phyloP scores from a whole-genome alignment of 2,329 filamentous ascomycete genomes.

The Neodidymelliopsis sp. region DNA sequence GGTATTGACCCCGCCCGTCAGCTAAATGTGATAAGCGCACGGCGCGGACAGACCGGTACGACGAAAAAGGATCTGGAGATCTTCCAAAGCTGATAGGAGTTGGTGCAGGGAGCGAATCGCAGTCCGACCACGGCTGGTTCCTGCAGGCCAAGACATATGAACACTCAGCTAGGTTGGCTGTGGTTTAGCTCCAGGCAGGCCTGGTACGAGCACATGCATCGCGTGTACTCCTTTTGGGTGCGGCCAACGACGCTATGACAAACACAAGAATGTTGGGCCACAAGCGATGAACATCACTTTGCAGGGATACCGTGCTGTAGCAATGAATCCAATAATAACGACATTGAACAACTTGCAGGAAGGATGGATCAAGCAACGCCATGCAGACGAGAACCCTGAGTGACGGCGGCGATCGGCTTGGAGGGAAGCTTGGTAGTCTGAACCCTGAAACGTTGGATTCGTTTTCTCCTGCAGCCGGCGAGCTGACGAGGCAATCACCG shows the following conservation, averaged over 20 bases:
- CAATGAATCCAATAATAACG: background rate
- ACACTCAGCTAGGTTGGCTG: slow-evolving; percentile 14
- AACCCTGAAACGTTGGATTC: slow-evolving; percentile 26
- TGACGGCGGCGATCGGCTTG: slow-evolving; percentile 23
- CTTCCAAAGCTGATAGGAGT: slow-evolving; percentile 27
- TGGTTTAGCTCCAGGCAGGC: slow-evolving; percentile 16
- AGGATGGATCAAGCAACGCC: slow-evolving; percentile 33
- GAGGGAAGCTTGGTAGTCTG: slow-evolving; percentile 30
- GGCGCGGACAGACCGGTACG: slow-evolving; percentile 23
- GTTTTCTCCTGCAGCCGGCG: slow-evolving; percentile 4
- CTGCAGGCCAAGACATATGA: slow-evolving; percentile 22
- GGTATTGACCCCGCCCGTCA: slow-evolving; percentile 4
- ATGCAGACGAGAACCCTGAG: slow-evolving; percentile 27
- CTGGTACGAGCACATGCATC: slow-evolving; percentile 9
- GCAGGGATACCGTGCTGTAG: background rate
- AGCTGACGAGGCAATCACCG: background rate
- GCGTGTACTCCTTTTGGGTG: slow-evolving; percentile 17
- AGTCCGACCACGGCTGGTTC: slow-evolving; percentile 21
- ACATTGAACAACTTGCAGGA: background rate
- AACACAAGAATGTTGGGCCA: background rate
- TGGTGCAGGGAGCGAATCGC: slow-evolving; percentile 17
- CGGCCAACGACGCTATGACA: slow-evolving; percentile 8
- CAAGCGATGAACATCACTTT: background rate
- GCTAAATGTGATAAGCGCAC: slow-evolving; percentile 27
- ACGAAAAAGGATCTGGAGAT: slow-evolving; percentile 25